Evolutionary conservation across 129 eudicot genomes (phyloP), one percentile per base, ranked within the genome.

Genomic region (Sambucus nigra): DNA sequence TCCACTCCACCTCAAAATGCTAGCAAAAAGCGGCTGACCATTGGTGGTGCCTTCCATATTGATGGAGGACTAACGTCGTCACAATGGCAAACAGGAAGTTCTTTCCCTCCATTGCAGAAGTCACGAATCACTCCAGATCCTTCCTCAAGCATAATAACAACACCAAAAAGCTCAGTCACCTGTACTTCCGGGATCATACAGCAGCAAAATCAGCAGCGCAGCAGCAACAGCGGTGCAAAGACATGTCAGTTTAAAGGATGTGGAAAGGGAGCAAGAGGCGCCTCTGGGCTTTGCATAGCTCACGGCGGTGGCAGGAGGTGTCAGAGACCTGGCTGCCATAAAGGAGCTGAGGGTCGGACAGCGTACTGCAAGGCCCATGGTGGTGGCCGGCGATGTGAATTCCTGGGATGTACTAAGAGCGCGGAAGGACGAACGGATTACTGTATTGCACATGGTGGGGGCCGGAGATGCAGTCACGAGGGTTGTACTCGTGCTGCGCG

Each of bases 371-470:
- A 84, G 73, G 85, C 88, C 28, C 94, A 84, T 51, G 94, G 94
- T 2, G 88, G 94, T 52, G 94, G 94, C 26, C 78, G 85, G 24
- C 61, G 94, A 51, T 84, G 94, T 24, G 85, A 84, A n/a, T 73
- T 51, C 21, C 64, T 84, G 27, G 88, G 88, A 9, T 84, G 94
- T 38, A 80, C 88, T 0, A 84, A 84, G 67, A 84, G 94, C 52
- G 88, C 94, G 24, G 94, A 84, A 77, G 94, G 94, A 15, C 88
- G 81, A 25, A 76, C 94, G 0, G 88, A 84, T 60, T 71, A 63
- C 73, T 84, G 94, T 38, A 84, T 84, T 20, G 94, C 94, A 10
- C 94, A 84, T 66, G 94, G 94, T 22, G 94, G 94, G 25, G 94
- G 94, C 41, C 65, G 89, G 48, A 73, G 89, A 38, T 84, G 94